A percentile compares a stretch with the other conserved stretches of the same genome.
Evolutionary conservation across 805 yeast genomes (phyloP).

Genomic region (Cyberlindnera mississippiensis): DNA sequence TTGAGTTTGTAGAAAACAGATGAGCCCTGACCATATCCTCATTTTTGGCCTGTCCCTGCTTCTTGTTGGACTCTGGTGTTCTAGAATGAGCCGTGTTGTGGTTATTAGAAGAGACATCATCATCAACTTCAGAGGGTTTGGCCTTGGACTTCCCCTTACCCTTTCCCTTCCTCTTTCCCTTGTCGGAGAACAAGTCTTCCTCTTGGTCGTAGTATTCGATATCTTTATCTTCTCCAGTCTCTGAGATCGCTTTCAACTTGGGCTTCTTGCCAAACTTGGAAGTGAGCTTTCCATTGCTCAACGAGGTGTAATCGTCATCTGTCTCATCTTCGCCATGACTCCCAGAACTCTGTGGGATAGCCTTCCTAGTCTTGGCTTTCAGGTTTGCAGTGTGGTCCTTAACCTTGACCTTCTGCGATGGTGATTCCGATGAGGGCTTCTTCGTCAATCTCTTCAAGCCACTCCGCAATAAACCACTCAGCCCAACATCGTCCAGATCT

Average conservation of each 20-base stretch:
- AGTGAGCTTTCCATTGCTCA: background rate
- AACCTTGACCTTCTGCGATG: background rate
- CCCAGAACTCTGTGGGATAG: background rate
- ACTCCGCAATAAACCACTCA: slow-evolving; percentile 2
- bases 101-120: slow-evolving; percentile 1
- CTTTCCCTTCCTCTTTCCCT: background rate
- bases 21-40: background rate
- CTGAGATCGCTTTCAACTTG: background rate
- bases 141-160: background rate
- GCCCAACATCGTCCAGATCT: background rate
- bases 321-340: background rate
- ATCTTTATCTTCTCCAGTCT: slow-evolving; percentile 2
- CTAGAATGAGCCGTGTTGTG: slow-evolving; percentile 1
- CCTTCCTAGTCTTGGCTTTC: background rate
- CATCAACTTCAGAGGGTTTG: too few species aligned
- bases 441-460: slow-evolving; percentile 5
- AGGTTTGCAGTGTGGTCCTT: background rate
- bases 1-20: background rate
- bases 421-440: background rate
- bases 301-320: background rate
- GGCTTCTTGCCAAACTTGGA: slow-evolving; percentile 5
- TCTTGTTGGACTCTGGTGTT: background rate
- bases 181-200: slow-evolving; percentile 4
- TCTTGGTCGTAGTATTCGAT: slow-evolving; percentile 10
- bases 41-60: background rate